Evolutionary conservation across 768 basidiomycete genomes (phyloP).

Genomic region (Termitomyces sp.): DNA sequence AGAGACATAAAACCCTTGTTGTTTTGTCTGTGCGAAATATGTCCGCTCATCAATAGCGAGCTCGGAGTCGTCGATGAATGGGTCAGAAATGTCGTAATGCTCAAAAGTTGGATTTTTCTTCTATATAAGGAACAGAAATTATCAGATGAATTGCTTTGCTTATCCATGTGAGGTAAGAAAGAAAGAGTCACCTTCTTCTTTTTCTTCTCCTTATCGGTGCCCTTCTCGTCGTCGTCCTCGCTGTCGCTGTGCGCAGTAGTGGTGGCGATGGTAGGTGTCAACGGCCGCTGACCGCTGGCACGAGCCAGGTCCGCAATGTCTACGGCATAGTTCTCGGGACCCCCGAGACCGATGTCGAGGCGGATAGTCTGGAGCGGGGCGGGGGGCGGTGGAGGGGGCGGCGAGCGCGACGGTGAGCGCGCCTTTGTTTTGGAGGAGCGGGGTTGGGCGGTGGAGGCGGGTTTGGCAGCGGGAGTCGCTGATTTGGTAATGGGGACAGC

Average conservation of each 20-base stretch:
- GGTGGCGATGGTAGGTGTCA: constrained; percentile 20
- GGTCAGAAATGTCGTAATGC: constrained; percentile 89
- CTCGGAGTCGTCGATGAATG: constrained; percentile 98
- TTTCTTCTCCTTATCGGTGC: constrained; percentile 22
- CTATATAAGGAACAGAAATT: constrained; percentile 16
- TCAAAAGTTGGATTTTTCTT: constrained; percentile 54
- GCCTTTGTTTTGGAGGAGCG: constrained; percentile 38
- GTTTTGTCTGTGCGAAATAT: constrained; percentile 86
- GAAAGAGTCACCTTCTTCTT: constrained; percentile 23
- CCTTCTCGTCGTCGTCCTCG: constrained; percentile 39
- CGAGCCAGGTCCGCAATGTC: constrained; percentile 49
- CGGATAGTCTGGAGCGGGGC: constrained; percentile 51
- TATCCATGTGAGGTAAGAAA: neutral
- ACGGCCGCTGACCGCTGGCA: constrained; percentile 49
- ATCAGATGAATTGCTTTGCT: constrained; percentile 1
- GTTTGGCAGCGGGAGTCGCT: neutral
- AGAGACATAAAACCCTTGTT: constrained; percentile 90
- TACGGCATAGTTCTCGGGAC: constrained; percentile 61
- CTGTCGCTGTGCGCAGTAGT: constrained; percentile 41
- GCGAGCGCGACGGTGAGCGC: constrained; percentile 18
- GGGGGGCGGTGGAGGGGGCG: constrained; percentile 38
- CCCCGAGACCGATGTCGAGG: constrained; percentile 56
- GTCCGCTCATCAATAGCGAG: constrained; percentile 86
- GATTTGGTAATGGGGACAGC: constrained; percentile 11
- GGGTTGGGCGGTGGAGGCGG: constrained; percentile 37